These are phyloP conservation scores for Sporisorium sorghi DNA, from an alignment of 1,284 basidiomycete species.

Conservation along the genomic window DNA sequence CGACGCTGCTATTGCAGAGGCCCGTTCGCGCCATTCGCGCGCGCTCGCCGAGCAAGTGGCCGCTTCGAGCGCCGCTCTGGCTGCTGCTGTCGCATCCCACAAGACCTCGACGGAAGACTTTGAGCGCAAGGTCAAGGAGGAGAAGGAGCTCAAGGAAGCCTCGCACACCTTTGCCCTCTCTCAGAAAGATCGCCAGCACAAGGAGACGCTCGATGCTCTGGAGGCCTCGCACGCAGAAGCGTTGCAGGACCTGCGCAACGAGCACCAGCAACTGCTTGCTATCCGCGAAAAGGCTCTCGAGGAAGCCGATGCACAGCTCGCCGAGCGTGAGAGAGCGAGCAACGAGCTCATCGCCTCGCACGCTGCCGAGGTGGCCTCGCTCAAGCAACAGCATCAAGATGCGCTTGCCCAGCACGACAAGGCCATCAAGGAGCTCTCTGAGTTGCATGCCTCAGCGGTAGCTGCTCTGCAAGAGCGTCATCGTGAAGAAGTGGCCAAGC, in stretches of 20 bases:
- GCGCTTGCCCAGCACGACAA: conserved; percentile 16
- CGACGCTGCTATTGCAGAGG: conserved; percentile 55
- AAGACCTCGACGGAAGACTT: conserved; percentile 44
- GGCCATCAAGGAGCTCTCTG: conserved; percentile 10
- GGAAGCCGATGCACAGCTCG: conserved; percentile 32
- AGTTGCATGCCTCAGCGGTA: conserved; percentile 15
- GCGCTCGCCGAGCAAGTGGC: conserved; percentile 57
- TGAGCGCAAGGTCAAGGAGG: conserved; percentile 40
- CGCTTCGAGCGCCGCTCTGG: conserved; percentile 46
- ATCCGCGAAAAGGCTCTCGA: conserved; percentile 31
- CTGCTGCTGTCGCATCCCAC: conserved; percentile 48
- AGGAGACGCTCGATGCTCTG: conserved; percentile 32
- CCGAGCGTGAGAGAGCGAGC: conserved; percentile 17
- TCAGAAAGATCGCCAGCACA: conserved; percentile 49
- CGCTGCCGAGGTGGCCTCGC: conserved; percentile 17
- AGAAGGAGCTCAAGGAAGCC: conserved; percentile 43
- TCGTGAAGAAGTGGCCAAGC: conserved; percentile 5
- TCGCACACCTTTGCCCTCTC: conserved; percentile 42
- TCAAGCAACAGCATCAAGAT: conserved; percentile 13
- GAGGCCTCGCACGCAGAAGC: conserved; percentile 31
- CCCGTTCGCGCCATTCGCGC: conserved; percentile 57
- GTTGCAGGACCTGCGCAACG: conserved; percentile 30
- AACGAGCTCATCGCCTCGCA: conserved; percentile 16
- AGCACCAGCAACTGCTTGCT: conserved; percentile 32
- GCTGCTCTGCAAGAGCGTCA: conserved; percentile 20